Evolutionary conservation across 805 yeast species (phyloP), one percentile per base, ranked within the genome.

Genomic region (Cyberlindnera meyerae): DNA sequence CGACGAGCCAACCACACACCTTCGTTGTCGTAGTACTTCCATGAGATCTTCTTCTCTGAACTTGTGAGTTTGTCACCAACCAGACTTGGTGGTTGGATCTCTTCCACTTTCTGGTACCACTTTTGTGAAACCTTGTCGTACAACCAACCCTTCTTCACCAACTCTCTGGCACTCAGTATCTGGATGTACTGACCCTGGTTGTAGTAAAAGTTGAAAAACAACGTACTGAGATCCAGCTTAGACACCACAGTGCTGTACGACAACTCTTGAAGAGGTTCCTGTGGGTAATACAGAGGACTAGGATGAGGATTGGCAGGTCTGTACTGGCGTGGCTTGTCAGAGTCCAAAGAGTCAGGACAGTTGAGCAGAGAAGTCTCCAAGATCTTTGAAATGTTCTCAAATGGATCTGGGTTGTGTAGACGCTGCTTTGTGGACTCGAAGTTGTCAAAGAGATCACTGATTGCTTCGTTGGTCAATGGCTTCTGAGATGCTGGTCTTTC

Each of bases 291-390:
- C 16, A 83, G 75, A 26, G 93, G 85, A 7, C 95, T 86, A 18
- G 96, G 95, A 55, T 83, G 94, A 36, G 94, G 94, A 48, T 79
- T 77, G 16, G 74, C 71, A 6, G 97, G 90, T 33, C 73, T 75
- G 57, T 87, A 52, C 28, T 55, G 58, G 43, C 81, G 74, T 13
- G 97, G 95, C 49, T 69, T 75, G 52, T 90, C 97, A 2, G 95
- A 81, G 57, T 90, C 95, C 40, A 79, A 73, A 1, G 97, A 85
- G 61, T 93, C 97, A 0, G 98, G 97, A 57, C 97, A 87, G 52
- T 84, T 83, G 48, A 85, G 66, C 41, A 86, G 67, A 3, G 97
- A 88, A 1, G 82, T 73, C 55, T 86, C 94, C 47, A 90, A 66
- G 48, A 75, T 65, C 40, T 70, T 70, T 33, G 73, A 63, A 17